Conservation (phyloP, 805 yeast species). For the Starmerella tilneyi region DNA sequence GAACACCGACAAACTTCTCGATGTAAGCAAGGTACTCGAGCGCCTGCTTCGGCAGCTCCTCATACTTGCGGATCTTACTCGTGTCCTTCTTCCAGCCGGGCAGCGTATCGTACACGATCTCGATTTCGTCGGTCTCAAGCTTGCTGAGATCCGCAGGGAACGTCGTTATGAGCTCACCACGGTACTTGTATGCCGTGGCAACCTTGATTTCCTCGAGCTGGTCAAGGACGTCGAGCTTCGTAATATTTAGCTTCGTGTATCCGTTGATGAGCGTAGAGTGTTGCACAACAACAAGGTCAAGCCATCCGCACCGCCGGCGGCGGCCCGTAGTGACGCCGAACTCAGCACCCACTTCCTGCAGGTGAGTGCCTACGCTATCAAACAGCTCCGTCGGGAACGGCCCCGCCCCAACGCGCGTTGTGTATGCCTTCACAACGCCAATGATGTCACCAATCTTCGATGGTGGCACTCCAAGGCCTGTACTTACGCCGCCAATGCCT, state of each 20-base stretch:
- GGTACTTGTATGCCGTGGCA: conserved; percentile 69
- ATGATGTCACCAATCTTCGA: conserved; percentile 63
- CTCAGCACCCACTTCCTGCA: conserved; percentile 90
- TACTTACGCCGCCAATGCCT: conserved; percentile 94
- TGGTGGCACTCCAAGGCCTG: conserved; percentile 97
- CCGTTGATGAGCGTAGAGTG: conserved; percentile 90
- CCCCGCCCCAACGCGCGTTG: conserved; percentile 98
- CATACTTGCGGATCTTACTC: conserved; percentile 55
- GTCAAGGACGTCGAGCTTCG: conserved; percentile 92
- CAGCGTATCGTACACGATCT: conserved; percentile 79
- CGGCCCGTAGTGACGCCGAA: conserved; percentile 98
- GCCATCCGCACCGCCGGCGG: conserved; percentile 99
- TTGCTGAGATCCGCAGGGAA: conserved; percentile 89
- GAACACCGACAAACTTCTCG: conserved; percentile 73
- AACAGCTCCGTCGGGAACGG: conserved; percentile 98
- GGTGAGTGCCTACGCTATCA: conserved; percentile 71
- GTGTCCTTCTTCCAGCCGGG: conserved; percentile 93
- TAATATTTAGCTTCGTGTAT: conserved; percentile 84
- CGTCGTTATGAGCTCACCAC: conserved; percentile 61
- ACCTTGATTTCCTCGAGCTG: conserved; percentile 78
- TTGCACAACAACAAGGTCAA: conserved; percentile 86
- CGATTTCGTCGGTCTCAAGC: conserved; percentile 61
- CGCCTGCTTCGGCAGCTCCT: conserved; percentile 80
- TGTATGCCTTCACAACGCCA: conserved; percentile 97
- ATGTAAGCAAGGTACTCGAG: conserved; percentile 73